phyloP scores from a whole-genome alignment of 108 stramenopile species.

The Pinguiococcus pyrenoidosus region DNA sequence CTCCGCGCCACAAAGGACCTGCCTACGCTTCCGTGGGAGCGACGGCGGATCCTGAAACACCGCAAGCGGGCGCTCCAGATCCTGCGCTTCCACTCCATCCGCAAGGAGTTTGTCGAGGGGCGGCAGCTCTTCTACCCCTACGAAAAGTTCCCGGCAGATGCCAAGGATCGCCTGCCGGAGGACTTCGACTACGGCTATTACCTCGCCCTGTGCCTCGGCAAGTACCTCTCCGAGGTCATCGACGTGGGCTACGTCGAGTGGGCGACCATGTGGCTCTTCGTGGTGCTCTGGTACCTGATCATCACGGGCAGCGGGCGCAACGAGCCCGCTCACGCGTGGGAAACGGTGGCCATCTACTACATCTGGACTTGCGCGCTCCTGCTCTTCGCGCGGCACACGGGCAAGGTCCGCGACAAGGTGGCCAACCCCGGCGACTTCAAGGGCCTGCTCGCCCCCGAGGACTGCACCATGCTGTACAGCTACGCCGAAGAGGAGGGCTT shows the following conservation, averaged over 20 bases:
- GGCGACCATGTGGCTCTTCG: not conserved
- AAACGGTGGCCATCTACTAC: not conserved
- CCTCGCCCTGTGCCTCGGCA: conserved; percentile 9
- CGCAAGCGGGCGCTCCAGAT: not conserved
- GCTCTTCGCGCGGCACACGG: not conserved
- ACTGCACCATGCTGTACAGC: no score
- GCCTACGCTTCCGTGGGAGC: no score
- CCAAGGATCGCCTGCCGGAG: not conserved
- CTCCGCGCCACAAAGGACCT: not conserved
- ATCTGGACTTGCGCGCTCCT: no score
- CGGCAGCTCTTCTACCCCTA: conserved; percentile 22
- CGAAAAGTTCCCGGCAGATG: conserved; percentile 6
- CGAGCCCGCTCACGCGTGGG: not conserved
- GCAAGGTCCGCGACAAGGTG: not conserved
- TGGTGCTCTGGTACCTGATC: no score
- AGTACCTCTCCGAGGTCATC: not conserved
- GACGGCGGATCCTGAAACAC: not conserved
- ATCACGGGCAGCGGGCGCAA: no score
- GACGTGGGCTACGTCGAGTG: not conserved
- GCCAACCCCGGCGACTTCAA: not conserved
- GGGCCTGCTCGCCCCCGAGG: no score
- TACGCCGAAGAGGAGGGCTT: not conserved
- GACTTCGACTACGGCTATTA: conserved; percentile 37
- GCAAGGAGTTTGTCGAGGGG: conserved; percentile 33
- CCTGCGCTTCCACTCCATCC: conserved; percentile 4